Evolutionary conservation across 345 rosid genomes (phyloP).

Genomic region (Microthlaspi erraticum): DNA sequence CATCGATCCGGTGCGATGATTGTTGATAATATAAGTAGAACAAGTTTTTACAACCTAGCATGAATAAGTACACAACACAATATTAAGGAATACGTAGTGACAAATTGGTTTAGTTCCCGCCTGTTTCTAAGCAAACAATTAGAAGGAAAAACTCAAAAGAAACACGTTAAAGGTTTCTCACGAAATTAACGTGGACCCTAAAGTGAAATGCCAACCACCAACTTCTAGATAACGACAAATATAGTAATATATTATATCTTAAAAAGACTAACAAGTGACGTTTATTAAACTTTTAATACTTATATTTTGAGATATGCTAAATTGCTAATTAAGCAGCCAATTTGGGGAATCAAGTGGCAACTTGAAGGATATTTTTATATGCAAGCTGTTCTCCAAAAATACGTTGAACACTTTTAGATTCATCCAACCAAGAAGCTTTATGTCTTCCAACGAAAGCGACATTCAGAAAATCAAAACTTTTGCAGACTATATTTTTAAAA

Average conservation of each 20-base stretch:
- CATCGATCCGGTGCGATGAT: neutral
- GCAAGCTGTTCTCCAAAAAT: conserved; percentile 43
- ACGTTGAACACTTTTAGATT: conserved; percentile 36
- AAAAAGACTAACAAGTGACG: conserved; percentile 30
- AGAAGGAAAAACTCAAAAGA: conserved; percentile 33
- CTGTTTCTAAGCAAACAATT: conserved; percentile 19
- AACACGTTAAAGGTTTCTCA: conserved; percentile 38
- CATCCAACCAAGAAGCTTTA: conserved; percentile 43
- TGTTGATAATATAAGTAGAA: conserved; percentile 17
- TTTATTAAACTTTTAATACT: neutral
- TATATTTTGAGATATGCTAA: conserved; percentile 16
- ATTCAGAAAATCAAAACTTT: neutral
- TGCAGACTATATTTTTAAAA: too few relatives aligned
- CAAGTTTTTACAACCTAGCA: conserved; percentile 16
- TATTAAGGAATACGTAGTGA: conserved; percentile 27
- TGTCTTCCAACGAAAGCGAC: conserved; percentile 37
- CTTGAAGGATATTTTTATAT: conserved; percentile 28
- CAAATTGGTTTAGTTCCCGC: conserved; percentile 5
- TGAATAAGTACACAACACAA: conserved; percentile 17
- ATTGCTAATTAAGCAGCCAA: conserved; percentile 38
- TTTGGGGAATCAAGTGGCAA: conserved; percentile 34
- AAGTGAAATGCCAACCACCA: conserved; percentile 34
- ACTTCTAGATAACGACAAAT: conserved; percentile 37
- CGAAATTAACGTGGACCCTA: conserved; percentile 38
- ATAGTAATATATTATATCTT: conserved; percentile 14